phyloP scores from a whole-genome alignment of 2,329 filamentous ascomycete species.

The Huntiella abstrusa region DNA sequence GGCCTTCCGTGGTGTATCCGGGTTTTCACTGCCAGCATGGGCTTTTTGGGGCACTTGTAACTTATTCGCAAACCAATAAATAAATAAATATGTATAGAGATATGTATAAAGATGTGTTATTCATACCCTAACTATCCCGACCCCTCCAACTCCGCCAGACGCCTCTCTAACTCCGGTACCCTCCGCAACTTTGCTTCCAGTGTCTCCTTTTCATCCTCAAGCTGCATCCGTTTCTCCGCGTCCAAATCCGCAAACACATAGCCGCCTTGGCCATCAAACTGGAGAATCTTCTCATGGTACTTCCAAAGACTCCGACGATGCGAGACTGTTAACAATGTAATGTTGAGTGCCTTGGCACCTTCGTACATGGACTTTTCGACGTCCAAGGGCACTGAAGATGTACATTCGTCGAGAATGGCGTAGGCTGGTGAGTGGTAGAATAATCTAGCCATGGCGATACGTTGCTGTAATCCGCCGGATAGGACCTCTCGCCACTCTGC shows the following conservation, averaged over 20 bases:
- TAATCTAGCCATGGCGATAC: constrained; percentile 85
- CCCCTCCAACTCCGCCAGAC: constrained; percentile 53
- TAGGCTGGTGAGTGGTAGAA: constrained; percentile 90
- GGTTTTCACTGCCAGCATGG: too few relatives aligned
- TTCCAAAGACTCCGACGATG: constrained; percentile 88
- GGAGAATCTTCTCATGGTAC: constrained; percentile 83
- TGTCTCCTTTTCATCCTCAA: constrained; percentile 96
- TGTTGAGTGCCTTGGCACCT: constrained; percentile 73
- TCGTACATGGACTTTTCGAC: constrained; percentile 96
- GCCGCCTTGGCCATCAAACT: constrained; percentile 88
- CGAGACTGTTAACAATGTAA: constrained; percentile 92
- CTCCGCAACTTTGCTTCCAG: constrained; percentile 68
- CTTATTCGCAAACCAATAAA: too few relatives aligned
- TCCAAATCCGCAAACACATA: constrained; percentile 83
- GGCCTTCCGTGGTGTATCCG: too few relatives aligned
- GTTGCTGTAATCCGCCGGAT: constrained; percentile 81
- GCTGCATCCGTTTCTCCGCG: constrained; percentile 61
- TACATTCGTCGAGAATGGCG: constrained; percentile 94
- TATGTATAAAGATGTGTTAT: too few relatives aligned
- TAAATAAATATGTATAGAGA: too few relatives aligned
- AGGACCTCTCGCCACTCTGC: constrained; percentile 94
- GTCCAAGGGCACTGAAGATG: constrained; percentile 82
- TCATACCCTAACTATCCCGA: neutral
- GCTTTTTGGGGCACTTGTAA: too few relatives aligned
- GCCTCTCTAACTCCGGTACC: constrained; percentile 71